These are phyloP conservation scores for barrel medic (Medicago truncatula) DNA, from an alignment of 306 rosid species.

Conservation along the genomic window DNA sequence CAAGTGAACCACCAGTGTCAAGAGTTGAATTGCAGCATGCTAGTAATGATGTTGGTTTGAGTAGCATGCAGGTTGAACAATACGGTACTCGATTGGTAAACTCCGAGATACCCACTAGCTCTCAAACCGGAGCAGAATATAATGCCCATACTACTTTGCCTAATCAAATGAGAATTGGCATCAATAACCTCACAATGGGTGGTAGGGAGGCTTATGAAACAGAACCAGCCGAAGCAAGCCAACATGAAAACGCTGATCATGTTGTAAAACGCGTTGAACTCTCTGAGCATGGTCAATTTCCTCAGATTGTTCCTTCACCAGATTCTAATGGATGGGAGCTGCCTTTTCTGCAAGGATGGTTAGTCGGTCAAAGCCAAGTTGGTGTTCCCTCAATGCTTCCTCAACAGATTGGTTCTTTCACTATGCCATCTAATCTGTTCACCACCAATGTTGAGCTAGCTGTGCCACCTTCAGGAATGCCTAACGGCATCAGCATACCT, in stretches of 20 bases:
- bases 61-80: constrained; percentile 45
- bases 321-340: constrained; percentile 51
- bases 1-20: constrained; percentile 45
- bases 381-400: constrained; percentile 44
- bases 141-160: constrained; percentile 38
- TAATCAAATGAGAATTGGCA: constrained; percentile 41
- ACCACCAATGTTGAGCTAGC: constrained; percentile 43
- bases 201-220: constrained; percentile 42
- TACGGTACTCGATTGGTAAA: constrained; percentile 28
- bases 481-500: constrained; percentile 58
- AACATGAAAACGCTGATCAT: constrained; percentile 48
- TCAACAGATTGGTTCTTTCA: constrained; percentile 46
- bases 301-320: constrained; percentile 44
- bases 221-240: constrained; percentile 44
- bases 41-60: constrained; percentile 40
- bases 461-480: constrained; percentile 59
- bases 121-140: constrained; percentile 35
- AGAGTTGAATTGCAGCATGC: constrained; percentile 44
- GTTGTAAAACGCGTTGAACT: constrained; percentile 41
- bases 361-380: constrained; percentile 57
- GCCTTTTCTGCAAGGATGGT: constrained; percentile 53
- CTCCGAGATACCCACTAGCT: constrained; percentile 40
- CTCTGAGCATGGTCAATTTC: constrained; percentile 50
- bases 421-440: constrained; percentile 35
- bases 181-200: constrained; percentile 41